Percentiles rank a stretch among this genome's conserved stretches.
phyloP scores from a whole-genome alignment of 2,329 filamentous ascomycete genomes.

The Fusarium oxysporum region DNA sequence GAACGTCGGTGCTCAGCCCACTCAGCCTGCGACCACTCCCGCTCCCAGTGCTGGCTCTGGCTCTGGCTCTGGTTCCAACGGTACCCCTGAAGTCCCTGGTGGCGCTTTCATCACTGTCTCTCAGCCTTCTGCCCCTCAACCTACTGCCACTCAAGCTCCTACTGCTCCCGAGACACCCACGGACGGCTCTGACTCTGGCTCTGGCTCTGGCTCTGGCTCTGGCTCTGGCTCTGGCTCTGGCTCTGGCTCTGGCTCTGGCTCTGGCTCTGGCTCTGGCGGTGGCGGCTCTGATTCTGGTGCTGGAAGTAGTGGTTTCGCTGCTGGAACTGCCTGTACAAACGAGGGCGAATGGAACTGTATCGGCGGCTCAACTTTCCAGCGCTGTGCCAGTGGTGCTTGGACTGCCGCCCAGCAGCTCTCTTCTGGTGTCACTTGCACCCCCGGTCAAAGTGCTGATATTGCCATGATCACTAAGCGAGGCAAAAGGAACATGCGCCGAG shows the following conservation, averaged over 20 bases:
- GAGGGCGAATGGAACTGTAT: slow-evolving; percentile 68
- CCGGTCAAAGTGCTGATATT: slow-evolving; percentile 56
- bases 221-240: no score
- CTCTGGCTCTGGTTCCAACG: neutral
- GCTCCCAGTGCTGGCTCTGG: neutral
- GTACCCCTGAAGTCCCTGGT: slow-evolving; percentile 41
- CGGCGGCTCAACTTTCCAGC: slow-evolving; percentile 62
- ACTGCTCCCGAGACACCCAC: neutral
- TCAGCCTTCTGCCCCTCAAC: neutral
- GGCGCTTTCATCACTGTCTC: slow-evolving; percentile 57
- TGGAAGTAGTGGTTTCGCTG: slow-evolving; percentile 48
- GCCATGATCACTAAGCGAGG: slow-evolving; percentile 47
- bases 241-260: no score
- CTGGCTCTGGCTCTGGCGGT: no score
- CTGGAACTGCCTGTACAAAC: slow-evolving; percentile 58
- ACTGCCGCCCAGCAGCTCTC: slow-evolving; percentile 57
- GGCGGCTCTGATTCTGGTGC: no score
- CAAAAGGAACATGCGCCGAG: slow-evolving; percentile 41
- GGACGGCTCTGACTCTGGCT: no score
- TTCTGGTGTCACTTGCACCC: slow-evolving; percentile 57
- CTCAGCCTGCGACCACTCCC: slow-evolving; percentile 1
- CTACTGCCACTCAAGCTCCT: slow-evolving; percentile 33
- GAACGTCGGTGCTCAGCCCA: neutral
- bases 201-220: no score
- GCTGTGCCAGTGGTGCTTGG: slow-evolving; percentile 66